phyloP scores from a whole-genome alignment of 306 rosid species.

The Prunus fruticosa region DNA sequence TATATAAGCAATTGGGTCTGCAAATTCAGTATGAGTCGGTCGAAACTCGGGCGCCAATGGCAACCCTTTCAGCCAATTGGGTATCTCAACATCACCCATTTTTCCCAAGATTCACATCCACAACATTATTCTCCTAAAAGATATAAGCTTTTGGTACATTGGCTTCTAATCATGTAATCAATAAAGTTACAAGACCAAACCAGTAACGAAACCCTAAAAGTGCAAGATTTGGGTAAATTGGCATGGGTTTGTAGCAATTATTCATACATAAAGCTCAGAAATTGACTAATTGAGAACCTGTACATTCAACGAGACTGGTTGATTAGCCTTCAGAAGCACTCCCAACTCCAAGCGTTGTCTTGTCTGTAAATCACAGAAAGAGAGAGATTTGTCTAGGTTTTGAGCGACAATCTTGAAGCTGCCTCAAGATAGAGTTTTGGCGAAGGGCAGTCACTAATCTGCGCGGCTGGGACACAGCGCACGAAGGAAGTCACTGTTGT shows the following conservation, averaged over 20 bases:
- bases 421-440: constrained; percentile 17
- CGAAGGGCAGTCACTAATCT: constrained; percentile 13
- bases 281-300: constrained; percentile 37
- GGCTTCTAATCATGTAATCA: constrained; percentile 25
- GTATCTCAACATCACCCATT: constrained; percentile 86
- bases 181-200: constrained; percentile 7
- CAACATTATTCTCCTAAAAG: constrained; percentile 21
- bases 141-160: constrained; percentile 8
- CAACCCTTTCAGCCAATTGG: constrained; percentile 79
- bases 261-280: constrained; percentile 17
- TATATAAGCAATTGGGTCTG: constrained; percentile 96
- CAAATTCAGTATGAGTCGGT: constrained; percentile 92
- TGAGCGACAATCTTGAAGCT: constrained; percentile 12
- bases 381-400: constrained; percentile 23
- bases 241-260: constrained; percentile 25
- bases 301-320: constrained; percentile 35
- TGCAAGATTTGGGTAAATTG: constrained; percentile 27
- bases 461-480: constrained; percentile 15
- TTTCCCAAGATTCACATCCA: constrained; percentile 36
- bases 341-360: background rate
- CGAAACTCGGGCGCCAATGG: constrained; percentile 95
- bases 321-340: constrained; percentile 46
- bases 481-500: background rate
- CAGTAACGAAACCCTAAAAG: constrained; percentile 57
- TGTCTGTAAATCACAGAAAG: constrained; percentile 12